Conservation (phyloP, 2,329 filamentous ascomycete species). For the Lasiodiplodia theobromae region DNA sequence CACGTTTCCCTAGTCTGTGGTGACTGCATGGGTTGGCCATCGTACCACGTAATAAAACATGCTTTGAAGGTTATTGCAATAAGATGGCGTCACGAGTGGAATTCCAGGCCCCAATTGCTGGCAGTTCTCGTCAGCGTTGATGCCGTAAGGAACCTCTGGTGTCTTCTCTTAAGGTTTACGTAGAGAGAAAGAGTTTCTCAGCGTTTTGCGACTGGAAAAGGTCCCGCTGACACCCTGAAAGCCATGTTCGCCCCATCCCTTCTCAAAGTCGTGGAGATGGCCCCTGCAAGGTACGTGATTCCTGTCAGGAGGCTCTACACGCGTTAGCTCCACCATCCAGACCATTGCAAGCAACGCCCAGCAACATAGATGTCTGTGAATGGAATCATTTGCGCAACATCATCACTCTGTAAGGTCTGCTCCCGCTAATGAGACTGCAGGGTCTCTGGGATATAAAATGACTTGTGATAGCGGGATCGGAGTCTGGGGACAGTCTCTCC, state of each 20-base stretch:
- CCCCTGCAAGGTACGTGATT: constrained; percentile 18
- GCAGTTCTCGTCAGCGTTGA: not conserved
- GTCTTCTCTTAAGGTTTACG: not conserved
- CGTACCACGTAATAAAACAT: not conserved
- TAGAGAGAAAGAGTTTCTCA: not conserved
- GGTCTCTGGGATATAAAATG: not conserved
- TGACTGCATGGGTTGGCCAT: not conserved
- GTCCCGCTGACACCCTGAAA: not conserved
- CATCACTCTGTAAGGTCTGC: not conserved
- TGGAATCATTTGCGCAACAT: not conserved
- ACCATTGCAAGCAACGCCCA: not conserved
- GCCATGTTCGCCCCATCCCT: not conserved
- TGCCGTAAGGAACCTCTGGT: not conserved
- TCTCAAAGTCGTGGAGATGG: not conserved
- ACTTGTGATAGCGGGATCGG: not conserved
- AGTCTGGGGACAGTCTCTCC: not conserved
- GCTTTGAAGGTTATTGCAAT: not conserved
- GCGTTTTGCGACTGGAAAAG: not conserved
- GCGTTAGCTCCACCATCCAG: not conserved
- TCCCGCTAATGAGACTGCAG: not conserved
- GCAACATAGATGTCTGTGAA: not conserved
- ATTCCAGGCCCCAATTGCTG: not conserved
- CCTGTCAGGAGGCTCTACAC: not conserved
- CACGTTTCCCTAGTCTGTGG: not conserved
- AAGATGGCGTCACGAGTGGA: not conserved